These are phyloP conservation scores for Mercurialis annua DNA, from an alignment of 345 rosid species.

Conservation along the genomic window DNA sequence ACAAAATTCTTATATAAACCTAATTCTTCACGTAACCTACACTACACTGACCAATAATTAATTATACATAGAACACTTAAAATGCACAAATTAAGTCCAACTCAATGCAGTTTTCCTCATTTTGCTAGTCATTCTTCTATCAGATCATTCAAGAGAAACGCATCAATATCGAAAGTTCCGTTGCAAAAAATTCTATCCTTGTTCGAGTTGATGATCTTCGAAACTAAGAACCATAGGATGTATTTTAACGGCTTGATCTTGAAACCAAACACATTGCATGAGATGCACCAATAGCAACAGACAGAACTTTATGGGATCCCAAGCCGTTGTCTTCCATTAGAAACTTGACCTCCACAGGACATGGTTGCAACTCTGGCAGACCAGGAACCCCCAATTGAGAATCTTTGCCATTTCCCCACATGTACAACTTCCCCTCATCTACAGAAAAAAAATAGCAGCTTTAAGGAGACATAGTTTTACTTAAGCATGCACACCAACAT, in stretches of 20 bases:
- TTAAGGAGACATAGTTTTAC: background rate
- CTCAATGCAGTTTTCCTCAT: background rate
- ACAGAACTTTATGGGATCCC: slow-evolving; percentile 54
- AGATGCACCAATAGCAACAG: slow-evolving; percentile 78
- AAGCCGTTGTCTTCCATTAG: slow-evolving; percentile 63
- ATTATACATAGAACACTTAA: no score
- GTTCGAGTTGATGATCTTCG: background rate
- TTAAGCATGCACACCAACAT: background rate
- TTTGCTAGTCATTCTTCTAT: background rate
- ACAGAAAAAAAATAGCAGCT: slow-evolving; percentile 10
- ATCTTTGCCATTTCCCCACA: slow-evolving; percentile 97
- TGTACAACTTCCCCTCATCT: slow-evolving; percentile 76
- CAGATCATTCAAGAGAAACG: background rate
- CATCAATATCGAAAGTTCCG: background rate
- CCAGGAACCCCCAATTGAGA: slow-evolving; percentile 88
- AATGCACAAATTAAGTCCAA: no score
- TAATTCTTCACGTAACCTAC: no score
- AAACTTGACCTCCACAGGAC: slow-evolving; percentile 71
- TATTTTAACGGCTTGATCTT: slow-evolving; percentile 32
- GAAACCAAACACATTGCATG: slow-evolving; percentile 79
- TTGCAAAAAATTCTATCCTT: background rate
- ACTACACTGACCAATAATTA: no score
- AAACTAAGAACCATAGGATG: background rate
- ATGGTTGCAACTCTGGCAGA: slow-evolving; percentile 59
- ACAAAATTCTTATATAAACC: no score